Evolutionary conservation across 2,329 filamentous ascomycete species (phyloP), one percentile per base, ranked within the genome.

Genomic region (Claviceps sp.): DNA sequence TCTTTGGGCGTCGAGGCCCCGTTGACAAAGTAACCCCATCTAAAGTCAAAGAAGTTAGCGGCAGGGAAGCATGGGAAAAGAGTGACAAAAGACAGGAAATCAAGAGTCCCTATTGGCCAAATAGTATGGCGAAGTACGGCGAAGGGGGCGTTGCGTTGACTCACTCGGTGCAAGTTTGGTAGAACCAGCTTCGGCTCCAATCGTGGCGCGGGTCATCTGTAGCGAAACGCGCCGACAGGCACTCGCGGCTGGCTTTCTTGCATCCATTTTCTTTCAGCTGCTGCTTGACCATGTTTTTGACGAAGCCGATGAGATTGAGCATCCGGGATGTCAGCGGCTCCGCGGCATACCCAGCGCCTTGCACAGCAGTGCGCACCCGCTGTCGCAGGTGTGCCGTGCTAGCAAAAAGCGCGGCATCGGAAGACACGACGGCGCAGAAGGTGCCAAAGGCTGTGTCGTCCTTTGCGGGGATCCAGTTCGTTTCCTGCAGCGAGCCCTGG

Each of bases 1-100:
- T 78, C 70, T 0, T 69, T 59, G 0, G 87, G 87, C 0, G 82
- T 81, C 26, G 82, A 79, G 4, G 80, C 82, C 47, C 88, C 87
- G 0, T 85, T 88, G 57, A 84, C 78, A 48, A 90, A 79, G 67
- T 80, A 93, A 10, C 87, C 88, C 87, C 86, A 93, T 74, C 80
- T 77, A 14, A 47, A 3, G 0, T 34, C 3, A 6, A 6, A n/a
- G 3, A 40, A 34, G 34, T 54, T 48, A 49, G 50, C 17, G 48
- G n/a, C 16, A 42, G 7, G 40, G 7, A 19, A 13, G 41, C 19
- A 19, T 19, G 19, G 19, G 19, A 19, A 2, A 19, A 19, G 19
- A 19, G 19, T 19, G 19, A 19, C 19, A 19, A 19, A 19, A 19
- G 19, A 19, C 19, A 19, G 19, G 19, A 19, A 19, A 19, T 19